Evolutionary conservation across 306 rosid species (phyloP).

Genomic region (Cicer judaicum): DNA sequence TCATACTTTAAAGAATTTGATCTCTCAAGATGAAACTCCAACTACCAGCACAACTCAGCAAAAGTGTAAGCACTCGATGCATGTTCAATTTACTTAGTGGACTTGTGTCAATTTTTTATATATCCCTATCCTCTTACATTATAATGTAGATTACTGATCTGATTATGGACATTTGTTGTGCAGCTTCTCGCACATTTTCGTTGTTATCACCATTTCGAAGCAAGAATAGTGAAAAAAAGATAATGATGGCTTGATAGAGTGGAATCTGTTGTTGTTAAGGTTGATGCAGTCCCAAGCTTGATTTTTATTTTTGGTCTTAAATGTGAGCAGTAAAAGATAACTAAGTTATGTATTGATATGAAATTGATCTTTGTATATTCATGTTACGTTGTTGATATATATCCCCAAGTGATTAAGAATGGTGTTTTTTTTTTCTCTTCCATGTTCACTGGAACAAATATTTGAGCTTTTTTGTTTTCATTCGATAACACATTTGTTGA

Average conservation of each 20-base stretch:
- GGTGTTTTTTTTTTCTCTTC: constrained; percentile 2
- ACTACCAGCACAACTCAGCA: constrained; percentile 61
- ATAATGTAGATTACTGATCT: constrained; percentile 33
- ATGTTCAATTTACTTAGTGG: constrained; percentile 6
- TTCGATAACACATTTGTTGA: not conserved
- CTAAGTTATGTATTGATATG: constrained; percentile 22
- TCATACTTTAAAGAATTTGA: constrained; percentile 82
- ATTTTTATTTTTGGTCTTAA: constrained; percentile 1
- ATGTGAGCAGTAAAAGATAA: constrained; percentile 40
- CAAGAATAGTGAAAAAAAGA: constrained; percentile 81
- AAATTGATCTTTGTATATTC: constrained; percentile 51
- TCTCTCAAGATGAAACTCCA: constrained; percentile 84
- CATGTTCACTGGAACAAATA: not conserved
- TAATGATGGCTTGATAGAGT: constrained; percentile 52
- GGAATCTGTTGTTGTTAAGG: constrained; percentile 37
- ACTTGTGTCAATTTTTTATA: constrained; percentile 27
- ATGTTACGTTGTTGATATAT: constrained; percentile 47
- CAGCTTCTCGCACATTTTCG: constrained; percentile 93
- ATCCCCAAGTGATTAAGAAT: constrained; percentile 42
- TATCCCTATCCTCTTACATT: not conserved
- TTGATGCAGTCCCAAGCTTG: constrained; percentile 44
- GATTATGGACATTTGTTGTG: constrained; percentile 43
- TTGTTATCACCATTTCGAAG: constrained; percentile 91
- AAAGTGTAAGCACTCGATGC: constrained; percentile 69
- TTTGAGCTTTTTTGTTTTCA: constrained; percentile 17